These are phyloP conservation scores for Emericellopsis cladophorae DNA, from an alignment of 2,329 filamentous ascomycete genomes.

Conservation along the genomic window DNA sequence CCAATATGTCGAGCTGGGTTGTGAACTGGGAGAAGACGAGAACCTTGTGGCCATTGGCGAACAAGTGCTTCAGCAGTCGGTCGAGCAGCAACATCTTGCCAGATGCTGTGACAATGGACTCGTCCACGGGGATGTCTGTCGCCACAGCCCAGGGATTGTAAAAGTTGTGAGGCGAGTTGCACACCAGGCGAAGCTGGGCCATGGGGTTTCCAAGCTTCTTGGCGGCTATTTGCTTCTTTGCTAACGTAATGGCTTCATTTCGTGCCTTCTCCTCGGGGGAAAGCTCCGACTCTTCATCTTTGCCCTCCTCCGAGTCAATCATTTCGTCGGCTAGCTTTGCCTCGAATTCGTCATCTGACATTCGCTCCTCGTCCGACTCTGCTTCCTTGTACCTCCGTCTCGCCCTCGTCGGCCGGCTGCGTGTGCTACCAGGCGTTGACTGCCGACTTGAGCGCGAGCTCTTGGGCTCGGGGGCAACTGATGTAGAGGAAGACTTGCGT, in stretches of 20 bases:
- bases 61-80: constrained; percentile 64
- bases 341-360: constrained; percentile 81
- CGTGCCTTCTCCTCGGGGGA: constrained; percentile 50
- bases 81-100: constrained; percentile 96
- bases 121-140: constrained; percentile 51
- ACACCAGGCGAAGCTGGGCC: constrained; percentile 82
- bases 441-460: constrained; percentile 62
- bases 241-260: constrained; percentile 58
- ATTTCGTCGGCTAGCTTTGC: constrained; percentile 57
- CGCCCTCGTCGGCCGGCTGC: constrained; percentile 37
- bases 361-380: constrained; percentile 44
- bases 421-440: constrained; percentile 55
- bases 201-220: constrained; percentile 92
- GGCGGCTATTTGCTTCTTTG: constrained; percentile 74
- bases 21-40: constrained; percentile 97
- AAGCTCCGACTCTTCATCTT: constrained; percentile 15
- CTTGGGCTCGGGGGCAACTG: constrained; percentile 37
- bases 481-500: constrained; percentile 16
- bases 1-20: constrained; percentile 79
- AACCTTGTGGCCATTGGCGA: constrained; percentile 70
- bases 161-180: constrained; percentile 92
- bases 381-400: constrained; percentile 36
- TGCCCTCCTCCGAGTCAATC: constrained; percentile 22
- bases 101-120: constrained; percentile 72
- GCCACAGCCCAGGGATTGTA: constrained; percentile 74